These are phyloP conservation scores for Yamadazyma siamensis DNA, from an alignment of 1,139 yeast genomes.

Conservation along the genomic window DNA sequence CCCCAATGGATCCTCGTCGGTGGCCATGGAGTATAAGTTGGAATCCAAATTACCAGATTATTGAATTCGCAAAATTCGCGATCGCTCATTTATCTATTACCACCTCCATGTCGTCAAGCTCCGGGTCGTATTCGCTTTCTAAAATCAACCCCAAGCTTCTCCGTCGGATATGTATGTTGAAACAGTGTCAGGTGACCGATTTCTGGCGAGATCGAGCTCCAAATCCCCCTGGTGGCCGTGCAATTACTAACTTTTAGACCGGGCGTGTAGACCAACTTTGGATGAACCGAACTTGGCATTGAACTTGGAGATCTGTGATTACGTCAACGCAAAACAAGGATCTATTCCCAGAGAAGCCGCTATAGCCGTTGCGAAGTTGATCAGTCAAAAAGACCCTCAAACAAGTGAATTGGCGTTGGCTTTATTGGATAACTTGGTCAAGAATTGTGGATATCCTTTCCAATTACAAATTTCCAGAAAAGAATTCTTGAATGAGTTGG, in stretches of 20 bases:
- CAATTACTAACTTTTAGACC: slow-evolving; percentile 40
- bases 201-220: not conserved
- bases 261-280: slow-evolving; percentile 85
- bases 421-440: slow-evolving; percentile 83
- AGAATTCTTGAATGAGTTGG: slow-evolving; percentile 90
- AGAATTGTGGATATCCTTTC: slow-evolving; percentile 96
- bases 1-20: slow-evolving; percentile 54
- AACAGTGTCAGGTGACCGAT: slow-evolving; percentile 1
- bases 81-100: too few species aligned
- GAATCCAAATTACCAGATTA: too few species aligned
- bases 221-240: not conserved
- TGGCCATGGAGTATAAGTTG: too few species aligned
- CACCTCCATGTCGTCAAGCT: slow-evolving; percentile 20
- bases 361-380: slow-evolving; percentile 76
- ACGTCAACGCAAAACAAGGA: slow-evolving; percentile 90
- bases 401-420: slow-evolving; percentile 58
- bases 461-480: slow-evolving; percentile 93
- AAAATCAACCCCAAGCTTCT: slow-evolving; percentile 57
- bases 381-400: slow-evolving; percentile 81
- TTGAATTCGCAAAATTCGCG: too few species aligned
- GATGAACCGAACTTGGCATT: slow-evolving; percentile 86
- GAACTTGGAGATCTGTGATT: slow-evolving; percentile 90
- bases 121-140: slow-evolving; percentile 40
- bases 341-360: slow-evolving; percentile 92
- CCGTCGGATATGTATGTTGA: slow-evolving; percentile 58